Conservation (phyloP, 2,329 filamentous ascomycete genomes). For the Microascus cirrosus region DNA sequence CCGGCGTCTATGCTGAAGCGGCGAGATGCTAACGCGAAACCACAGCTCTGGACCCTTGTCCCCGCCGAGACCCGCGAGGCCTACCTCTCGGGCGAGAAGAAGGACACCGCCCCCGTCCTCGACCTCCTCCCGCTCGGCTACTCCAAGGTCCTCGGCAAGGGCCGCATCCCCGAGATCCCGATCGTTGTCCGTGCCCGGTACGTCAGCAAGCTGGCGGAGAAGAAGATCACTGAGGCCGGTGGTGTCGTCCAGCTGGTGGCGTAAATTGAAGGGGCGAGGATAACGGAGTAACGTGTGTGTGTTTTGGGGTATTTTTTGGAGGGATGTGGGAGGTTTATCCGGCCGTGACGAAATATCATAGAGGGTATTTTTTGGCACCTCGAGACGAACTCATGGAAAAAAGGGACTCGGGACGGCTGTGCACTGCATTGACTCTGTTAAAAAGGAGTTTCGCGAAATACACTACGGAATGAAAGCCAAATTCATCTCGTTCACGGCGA, state of each 20-base stretch:
- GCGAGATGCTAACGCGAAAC: not conserved
- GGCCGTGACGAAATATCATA: slow-evolving; percentile 1
- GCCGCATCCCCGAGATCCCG: slow-evolving; percentile 84
- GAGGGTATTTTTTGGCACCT: slow-evolving; percentile 5
- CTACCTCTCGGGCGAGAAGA: slow-evolving; percentile 71
- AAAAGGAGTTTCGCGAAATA: slow-evolving; percentile 6
- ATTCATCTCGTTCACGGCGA: not conserved
- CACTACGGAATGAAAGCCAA: slow-evolving; percentile 5
- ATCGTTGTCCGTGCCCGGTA: slow-evolving; percentile 91
- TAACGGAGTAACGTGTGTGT: slow-evolving; percentile 1
- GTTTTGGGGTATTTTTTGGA: slow-evolving; percentile 14
- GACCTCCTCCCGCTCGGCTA: slow-evolving; percentile 96
- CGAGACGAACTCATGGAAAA: slow-evolving; percentile 2
- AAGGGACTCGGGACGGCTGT: slow-evolving; percentile 1
- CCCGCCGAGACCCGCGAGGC: slow-evolving; percentile 86
- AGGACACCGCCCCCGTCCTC: slow-evolving; percentile 91
- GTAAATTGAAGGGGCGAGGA: slow-evolving; percentile 29
- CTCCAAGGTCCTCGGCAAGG: slow-evolving; percentile 98
- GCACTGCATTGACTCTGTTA: slow-evolving; percentile 5
- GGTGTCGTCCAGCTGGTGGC: slow-evolving; percentile 93
- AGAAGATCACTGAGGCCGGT: slow-evolving; percentile 97
- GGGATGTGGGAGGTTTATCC: slow-evolving; percentile 10
- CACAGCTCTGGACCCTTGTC: slow-evolving; percentile 90
- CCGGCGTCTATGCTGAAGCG: not conserved
- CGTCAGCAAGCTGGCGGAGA: slow-evolving; percentile 91